phyloP scores from a whole-genome alignment of 2,329 filamentous ascomycete genomes.

The Talaromyces rugulosus region DNA sequence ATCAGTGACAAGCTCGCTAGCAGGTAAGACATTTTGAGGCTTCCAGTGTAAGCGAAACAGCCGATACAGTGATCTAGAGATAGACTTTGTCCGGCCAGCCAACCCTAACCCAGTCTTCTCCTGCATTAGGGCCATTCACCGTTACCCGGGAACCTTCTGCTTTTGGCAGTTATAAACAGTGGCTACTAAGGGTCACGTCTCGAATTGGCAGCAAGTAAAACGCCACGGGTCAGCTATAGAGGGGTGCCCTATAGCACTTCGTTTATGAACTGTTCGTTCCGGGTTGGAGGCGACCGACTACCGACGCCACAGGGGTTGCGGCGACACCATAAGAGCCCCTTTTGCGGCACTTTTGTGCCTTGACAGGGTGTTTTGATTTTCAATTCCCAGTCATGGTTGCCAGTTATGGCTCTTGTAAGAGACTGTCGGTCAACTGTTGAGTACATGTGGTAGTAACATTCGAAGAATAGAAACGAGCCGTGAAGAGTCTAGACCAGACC shows the following conservation, averaged over 20 bases:
- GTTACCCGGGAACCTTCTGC: not conserved
- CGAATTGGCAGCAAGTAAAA: not conserved
- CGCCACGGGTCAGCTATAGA: not conserved
- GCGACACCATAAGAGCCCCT: not conserved
- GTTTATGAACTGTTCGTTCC: not conserved
- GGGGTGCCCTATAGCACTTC: not conserved
- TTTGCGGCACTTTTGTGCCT: not conserved
- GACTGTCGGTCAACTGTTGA: too few species aligned
- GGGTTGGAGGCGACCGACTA: not conserved
- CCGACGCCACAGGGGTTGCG: not conserved
- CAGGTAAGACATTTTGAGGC: slow-evolving; percentile 22
- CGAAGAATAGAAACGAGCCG: not conserved
- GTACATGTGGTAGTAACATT: too few species aligned
- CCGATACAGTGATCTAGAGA: not conserved
- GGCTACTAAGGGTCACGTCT: not conserved
- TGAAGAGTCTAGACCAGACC: too few species aligned
- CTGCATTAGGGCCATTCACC: slow-evolving; percentile 2
- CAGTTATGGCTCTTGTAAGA: not conserved
- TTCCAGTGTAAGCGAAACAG: not conserved
- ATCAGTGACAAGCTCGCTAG: not conserved
- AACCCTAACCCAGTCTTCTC: not conserved
- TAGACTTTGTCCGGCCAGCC: not conserved
- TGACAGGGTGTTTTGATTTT: not conserved
- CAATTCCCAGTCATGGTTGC: too few species aligned
- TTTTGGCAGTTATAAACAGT: not conserved